Evolutionary conservation across 2,329 filamentous ascomycete genomes (phyloP).

Genomic region (Scytalidium lignicola): DNA sequence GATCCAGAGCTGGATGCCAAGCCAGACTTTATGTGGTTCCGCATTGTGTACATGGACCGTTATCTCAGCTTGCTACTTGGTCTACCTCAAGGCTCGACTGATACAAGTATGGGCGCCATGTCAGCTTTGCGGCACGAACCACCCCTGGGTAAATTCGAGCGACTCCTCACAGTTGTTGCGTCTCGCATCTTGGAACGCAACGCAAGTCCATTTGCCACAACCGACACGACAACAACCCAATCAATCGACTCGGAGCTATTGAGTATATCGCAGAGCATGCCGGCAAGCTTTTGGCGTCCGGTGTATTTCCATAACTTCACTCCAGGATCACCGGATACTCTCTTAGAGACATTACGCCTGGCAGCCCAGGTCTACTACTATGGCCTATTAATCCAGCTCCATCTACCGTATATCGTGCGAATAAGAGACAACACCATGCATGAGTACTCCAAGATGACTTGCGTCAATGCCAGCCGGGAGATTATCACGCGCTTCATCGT

Average conservation of each 20-base stretch:
- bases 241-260: conserved; percentile 8
- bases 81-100: conserved; percentile 36
- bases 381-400: conserved; percentile 32
- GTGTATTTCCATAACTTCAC: conserved; percentile 20
- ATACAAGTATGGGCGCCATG: too few species aligned
- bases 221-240: too few species aligned
- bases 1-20: conserved; percentile 18
- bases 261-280: conserved; percentile 23
- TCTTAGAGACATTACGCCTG: conserved; percentile 28
- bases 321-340: conserved; percentile 13
- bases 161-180: conserved; percentile 35
- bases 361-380: conserved; percentile 31
- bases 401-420: conserved; percentile 33
- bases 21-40: conserved; percentile 38
- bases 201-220: too few species aligned
- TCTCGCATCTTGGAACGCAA: conserved; percentile 33
- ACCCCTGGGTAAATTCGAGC: conserved; percentile 36
- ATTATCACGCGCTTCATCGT: conserved; percentile 30
- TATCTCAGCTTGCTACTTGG: conserved; percentile 42
- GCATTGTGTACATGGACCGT: conserved; percentile 36
- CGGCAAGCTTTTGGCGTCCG: conserved; percentile 31
- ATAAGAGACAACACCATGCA: conserved; percentile 10
- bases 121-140: too few species aligned
- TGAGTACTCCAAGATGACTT: conserved; percentile 30
- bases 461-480: conserved; percentile 33